These are phyloP conservation scores for Alloteropsis semialata DNA, from an alignment of 176 grass and related monocot species.

Conservation along the genomic window DNA sequence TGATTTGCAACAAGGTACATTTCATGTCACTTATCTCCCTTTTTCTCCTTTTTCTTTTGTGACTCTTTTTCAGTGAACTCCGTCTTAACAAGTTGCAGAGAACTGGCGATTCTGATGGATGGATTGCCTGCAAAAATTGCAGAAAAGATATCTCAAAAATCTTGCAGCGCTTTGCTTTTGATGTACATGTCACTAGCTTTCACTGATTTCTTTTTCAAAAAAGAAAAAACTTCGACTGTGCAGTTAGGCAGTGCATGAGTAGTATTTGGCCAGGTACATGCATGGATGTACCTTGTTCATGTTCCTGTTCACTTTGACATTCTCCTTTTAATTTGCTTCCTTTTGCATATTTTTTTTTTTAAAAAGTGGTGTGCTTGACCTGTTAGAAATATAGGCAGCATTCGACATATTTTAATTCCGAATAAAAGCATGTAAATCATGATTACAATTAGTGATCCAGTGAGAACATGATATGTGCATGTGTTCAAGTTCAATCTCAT, in stretches of 20 bases:
- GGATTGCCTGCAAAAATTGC: slow-evolving; percentile 11
- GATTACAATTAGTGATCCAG: too few species aligned
- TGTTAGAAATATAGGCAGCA: too few species aligned
- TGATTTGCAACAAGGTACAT: slow-evolving; percentile 23
- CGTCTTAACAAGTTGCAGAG: not conserved
- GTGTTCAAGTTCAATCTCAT: too few species aligned
- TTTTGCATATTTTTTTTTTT: not conserved
- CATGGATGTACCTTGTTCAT: slow-evolving; percentile 33
- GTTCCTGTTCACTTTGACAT: slow-evolving; percentile 21
- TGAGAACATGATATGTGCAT: too few species aligned
- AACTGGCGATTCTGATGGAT: slow-evolving; percentile 19
- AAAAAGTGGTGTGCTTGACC: too few species aligned
- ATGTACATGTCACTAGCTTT: not conserved
- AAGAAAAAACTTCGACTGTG: not conserved
- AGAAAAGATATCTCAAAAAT: slow-evolving; percentile 4
- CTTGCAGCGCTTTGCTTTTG: not conserved
- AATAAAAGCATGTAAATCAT: too few species aligned
- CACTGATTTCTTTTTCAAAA: not conserved
- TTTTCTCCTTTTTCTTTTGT: not conserved
- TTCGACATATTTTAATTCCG: too few species aligned
- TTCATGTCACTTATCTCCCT: slow-evolving; percentile 21
- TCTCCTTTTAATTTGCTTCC: not conserved
- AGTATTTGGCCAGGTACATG: slow-evolving; percentile 32
- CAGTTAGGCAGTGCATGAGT: not conserved
- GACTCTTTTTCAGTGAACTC: slow-evolving; percentile 23